Conservation (phyloP, 2,329 filamentous ascomycete species). For the Xylaria multiplex region DNA sequence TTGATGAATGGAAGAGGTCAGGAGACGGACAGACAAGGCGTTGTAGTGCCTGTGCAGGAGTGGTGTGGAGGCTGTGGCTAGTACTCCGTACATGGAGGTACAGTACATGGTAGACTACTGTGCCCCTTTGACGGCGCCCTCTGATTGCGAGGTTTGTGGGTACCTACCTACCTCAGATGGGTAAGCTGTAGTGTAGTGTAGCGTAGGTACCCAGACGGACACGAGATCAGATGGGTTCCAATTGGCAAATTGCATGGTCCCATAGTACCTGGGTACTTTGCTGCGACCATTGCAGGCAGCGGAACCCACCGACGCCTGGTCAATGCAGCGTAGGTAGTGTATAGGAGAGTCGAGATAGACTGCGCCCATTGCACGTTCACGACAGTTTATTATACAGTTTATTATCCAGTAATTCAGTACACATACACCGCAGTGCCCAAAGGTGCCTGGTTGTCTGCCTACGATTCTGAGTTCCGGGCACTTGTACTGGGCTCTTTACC, state of each 20-base stretch:
- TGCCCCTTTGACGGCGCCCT: conserved; percentile 20
- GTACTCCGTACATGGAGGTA: not conserved
- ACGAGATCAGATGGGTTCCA: conserved; percentile 35
- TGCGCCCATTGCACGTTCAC: no score
- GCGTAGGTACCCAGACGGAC: conserved; percentile 19
- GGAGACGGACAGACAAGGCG: conserved; percentile 18
- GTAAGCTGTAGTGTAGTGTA: not conserved
- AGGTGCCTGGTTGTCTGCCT: no score
- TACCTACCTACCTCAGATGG: not conserved
- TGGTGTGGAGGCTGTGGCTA: conserved; percentile 11
- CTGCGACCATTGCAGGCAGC: not conserved
- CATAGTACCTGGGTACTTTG: not conserved
- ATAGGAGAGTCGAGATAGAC: no score
- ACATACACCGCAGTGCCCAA: no score
- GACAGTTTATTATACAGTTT: no score
- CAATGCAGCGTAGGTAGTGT: not conserved
- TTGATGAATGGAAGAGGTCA: conserved; percentile 15
- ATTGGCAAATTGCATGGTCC: conserved; percentile 28
- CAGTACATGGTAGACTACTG: no score
- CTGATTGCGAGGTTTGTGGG: conserved; percentile 15
- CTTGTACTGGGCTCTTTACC: no score
- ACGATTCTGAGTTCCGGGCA: no score
- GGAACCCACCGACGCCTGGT: conserved; percentile 29
- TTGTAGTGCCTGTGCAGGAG: not conserved
- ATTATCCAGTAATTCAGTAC: no score